These are phyloP conservation scores for Candida lessepsii DNA, from an alignment of 805 yeast species.

Conservation along the genomic window DNA sequence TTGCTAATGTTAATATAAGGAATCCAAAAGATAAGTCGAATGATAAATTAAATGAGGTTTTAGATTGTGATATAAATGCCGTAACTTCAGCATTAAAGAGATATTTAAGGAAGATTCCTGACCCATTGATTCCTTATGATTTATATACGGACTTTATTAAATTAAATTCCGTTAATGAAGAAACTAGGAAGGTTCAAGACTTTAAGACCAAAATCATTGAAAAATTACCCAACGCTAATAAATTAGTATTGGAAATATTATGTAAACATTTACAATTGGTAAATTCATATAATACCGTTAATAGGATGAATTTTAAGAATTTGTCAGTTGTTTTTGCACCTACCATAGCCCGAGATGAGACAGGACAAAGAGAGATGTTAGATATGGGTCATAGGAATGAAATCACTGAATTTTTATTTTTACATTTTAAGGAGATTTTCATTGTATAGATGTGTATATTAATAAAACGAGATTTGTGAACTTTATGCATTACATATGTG, in stretches of 20 bases:
- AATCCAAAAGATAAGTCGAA: conserved; percentile 34
- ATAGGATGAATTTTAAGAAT: conserved; percentile 82
- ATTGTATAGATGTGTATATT: no score
- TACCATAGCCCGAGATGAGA: conserved; percentile 74
- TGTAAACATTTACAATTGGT: conserved; percentile 66
- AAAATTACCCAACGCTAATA: conserved; percentile 67
- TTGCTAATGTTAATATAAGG: conserved; percentile 22
- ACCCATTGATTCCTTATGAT: conserved; percentile 75
- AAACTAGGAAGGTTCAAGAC: conserved; percentile 36
- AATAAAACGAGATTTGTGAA: no score
- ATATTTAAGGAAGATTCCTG: conserved; percentile 79
- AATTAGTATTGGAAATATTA: conserved; percentile 52
- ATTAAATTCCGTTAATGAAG: conserved; percentile 29
- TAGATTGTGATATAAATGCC: conserved; percentile 73
- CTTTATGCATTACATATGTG: no score
- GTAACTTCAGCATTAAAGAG: conserved; percentile 84
- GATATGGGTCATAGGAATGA: conserved; percentile 83
- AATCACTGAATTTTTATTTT: conserved; percentile 69
- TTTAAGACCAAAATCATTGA: conserved; percentile 44
- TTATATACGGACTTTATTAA: conserved; percentile 66
- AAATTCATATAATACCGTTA: conserved; percentile 48
- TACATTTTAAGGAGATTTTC: conserved; percentile 32
- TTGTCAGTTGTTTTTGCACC: conserved; percentile 94
- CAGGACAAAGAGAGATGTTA: conserved; percentile 76
- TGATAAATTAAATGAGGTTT: conserved; percentile 30